These are phyloP conservation scores for Kernera saxatilis DNA, from an alignment of 345 rosid species.

Conservation along the genomic window DNA sequence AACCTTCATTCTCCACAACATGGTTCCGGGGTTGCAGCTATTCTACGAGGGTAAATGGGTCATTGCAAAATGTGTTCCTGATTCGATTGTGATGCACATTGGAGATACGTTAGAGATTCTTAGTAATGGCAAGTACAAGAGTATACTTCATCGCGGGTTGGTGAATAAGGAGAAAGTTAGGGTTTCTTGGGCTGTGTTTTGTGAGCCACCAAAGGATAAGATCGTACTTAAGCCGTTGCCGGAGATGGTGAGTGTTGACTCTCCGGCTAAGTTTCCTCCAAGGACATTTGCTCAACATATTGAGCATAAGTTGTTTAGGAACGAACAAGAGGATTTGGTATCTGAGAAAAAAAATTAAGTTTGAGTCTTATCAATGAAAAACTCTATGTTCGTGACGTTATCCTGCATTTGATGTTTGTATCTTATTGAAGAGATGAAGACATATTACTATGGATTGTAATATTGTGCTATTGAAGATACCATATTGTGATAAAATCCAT, in stretches of 20 bases:
- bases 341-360: conserved; percentile 2
- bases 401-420: background rate
- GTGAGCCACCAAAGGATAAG: conserved; percentile 94
- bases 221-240: conserved; percentile 78
- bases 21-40: conserved; percentile 94
- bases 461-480: background rate
- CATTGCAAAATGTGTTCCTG: conserved; percentile 86
- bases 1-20: conserved; percentile 96
- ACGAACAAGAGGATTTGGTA: conserved; percentile 39
- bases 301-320: conserved; percentile 75
- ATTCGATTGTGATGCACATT: conserved; percentile 89
- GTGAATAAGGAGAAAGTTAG: conserved; percentile 96
- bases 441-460: background rate
- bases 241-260: conserved; percentile 54
- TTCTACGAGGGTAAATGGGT: conserved; percentile 79
- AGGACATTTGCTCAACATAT: conserved; percentile 88
- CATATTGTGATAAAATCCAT: background rate
- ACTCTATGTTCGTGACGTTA: background rate
- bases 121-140: conserved; percentile 88
- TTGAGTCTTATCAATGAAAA: background rate
- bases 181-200: conserved; percentile 95
- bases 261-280: conserved; percentile 81
- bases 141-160: conserved; percentile 85
- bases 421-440: background rate
- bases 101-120: conserved; percentile 93